Percentiles rank a stretch among this genome's conserved stretches.
phyloP scores from a whole-genome alignment of 2,329 filamentous ascomycete genomes.

The Colletotrichum kahawae region DNA sequence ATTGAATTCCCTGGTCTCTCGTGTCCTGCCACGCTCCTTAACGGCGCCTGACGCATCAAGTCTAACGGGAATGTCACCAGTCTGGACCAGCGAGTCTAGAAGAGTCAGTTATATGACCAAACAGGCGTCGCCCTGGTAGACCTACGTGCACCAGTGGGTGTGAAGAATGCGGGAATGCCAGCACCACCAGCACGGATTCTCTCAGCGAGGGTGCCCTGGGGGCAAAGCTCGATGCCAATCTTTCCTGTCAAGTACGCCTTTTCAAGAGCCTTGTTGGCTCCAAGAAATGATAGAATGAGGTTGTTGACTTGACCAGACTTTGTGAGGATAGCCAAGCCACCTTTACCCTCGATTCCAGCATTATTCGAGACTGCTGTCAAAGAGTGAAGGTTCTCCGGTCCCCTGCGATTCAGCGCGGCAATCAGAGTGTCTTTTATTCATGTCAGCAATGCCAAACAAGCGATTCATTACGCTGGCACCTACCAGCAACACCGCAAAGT shows the following conservation, averaged over 20 bases:
- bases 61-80: slow-evolving; percentile 69
- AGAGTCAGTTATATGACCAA: not conserved
- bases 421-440: slow-evolving; percentile 68
- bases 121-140: slow-evolving; percentile 15
- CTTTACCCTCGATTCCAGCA: slow-evolving; percentile 71
- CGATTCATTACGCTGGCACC: slow-evolving; percentile 21
- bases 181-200: slow-evolving; percentile 74
- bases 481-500: slow-evolving; percentile 77
- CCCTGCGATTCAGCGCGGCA: slow-evolving; percentile 65
- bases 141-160: slow-evolving; percentile 71
- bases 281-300: slow-evolving; percentile 77
- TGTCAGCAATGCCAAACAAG: not conserved
- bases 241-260: slow-evolving; percentile 76
- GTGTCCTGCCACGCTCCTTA: slow-evolving; percentile 66
- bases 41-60: slow-evolving; percentile 65
- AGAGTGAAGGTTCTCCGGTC: slow-evolving; percentile 64
- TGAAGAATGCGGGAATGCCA: slow-evolving; percentile 83
- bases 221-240: slow-evolving; percentile 77
- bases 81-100: slow-evolving; percentile 67
- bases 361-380: slow-evolving; percentile 84
- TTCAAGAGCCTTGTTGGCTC: slow-evolving; percentile 79
- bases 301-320: slow-evolving; percentile 73
- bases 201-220: slow-evolving; percentile 77
- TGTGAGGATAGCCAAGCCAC: slow-evolving; percentile 72
- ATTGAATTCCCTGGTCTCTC: slow-evolving; percentile 76